Base-by-base conservation (phyloP, 2,329 filamentous ascomycete species). In the Aspergillus sp. region DNA sequence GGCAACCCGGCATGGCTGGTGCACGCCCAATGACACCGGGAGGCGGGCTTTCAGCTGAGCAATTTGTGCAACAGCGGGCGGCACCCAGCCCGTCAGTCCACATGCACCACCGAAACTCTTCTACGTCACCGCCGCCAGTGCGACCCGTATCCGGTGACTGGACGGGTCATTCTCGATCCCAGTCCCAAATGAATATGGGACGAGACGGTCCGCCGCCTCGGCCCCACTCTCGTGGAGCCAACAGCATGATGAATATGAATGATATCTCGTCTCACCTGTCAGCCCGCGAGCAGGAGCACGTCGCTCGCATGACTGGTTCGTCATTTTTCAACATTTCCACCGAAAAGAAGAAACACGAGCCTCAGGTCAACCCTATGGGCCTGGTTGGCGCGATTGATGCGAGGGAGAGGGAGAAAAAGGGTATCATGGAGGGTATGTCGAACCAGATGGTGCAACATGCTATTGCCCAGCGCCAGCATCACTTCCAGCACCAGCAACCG, bases 261-360 rank as follows among this genome's bases (percentile, higher is more conserved):
- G 82, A 86, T 64, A 76, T 83, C 24, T 81, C 84, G 9, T 77
- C 79, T 0, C 85, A 88, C 58, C 81, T 96, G n/a, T 92, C 90
- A 20, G 92, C 92, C 18, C 86, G 90, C 16, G 92, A 96, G 74
- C 92, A 96, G 73, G 91, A 96, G 75, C 89, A 96, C 66, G 84
- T 96, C n/a, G 90, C 92, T 10, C 86, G 90, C 42, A 82, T 91
- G 66, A 96, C 92, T 0, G 90, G 90, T 1, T 87, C 87, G 0
- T 90, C 92, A 0, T 80, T 96, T 53, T 84, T 96, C 67, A 87
- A 85, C 59, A 80, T 96, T 71, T 84, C 83, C 4, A 75, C 72
- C 42, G 83, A 83, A 53, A 81, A 81, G 54, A 79, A 80, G 63
- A 83, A 82, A 60, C 76, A 78, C 49, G 79, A 80, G 56, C 77